phyloP scores from a whole-genome alignment of 176 grass and related monocot genomes.

The Phragmites australis region DNA sequence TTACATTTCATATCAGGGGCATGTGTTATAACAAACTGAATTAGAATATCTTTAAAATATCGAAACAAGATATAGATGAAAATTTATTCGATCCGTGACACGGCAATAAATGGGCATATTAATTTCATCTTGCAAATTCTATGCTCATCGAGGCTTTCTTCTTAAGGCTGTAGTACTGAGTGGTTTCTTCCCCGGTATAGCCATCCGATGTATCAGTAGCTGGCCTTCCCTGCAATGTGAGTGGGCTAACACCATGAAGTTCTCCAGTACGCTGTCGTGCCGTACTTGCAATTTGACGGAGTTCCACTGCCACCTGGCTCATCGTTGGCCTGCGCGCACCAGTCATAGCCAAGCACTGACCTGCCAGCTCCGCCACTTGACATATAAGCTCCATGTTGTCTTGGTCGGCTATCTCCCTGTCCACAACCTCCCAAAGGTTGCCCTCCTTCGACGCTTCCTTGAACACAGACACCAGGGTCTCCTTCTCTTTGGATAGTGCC shows the following conservation, averaged over 20 bases:
- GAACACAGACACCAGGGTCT: neutral
- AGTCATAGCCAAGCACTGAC: slow-evolving; percentile 2
- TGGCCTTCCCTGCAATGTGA: neutral
- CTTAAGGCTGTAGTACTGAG: neutral
- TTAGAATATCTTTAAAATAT: too few species aligned
- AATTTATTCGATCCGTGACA: too few species aligned
- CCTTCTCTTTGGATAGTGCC: neutral
- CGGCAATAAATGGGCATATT: too few species aligned
- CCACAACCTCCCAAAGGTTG: neutral
- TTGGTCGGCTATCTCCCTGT: neutral
- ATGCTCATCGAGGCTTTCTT: slow-evolving; percentile 1
- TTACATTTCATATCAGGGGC: too few species aligned
- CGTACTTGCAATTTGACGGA: neutral
- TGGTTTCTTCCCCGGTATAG: neutral
- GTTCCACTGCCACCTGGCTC: neutral
- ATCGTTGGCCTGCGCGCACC: neutral
- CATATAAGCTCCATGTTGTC: neutral
- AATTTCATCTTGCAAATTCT: slow-evolving; percentile 16
- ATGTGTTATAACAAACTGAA: too few species aligned
- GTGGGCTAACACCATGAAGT: neutral
- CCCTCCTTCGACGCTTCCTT: neutral
- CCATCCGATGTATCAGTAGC: neutral
- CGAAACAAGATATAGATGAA: too few species aligned
- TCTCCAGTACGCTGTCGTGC: neutral
- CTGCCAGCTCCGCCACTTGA: neutral